A percentile compares a stretch with the other conserved stretches of the same genome.
phyloP scores from a whole-genome alignment of 1,284 basidiomycete genomes.

The Agroathelia rolfsii region DNA sequence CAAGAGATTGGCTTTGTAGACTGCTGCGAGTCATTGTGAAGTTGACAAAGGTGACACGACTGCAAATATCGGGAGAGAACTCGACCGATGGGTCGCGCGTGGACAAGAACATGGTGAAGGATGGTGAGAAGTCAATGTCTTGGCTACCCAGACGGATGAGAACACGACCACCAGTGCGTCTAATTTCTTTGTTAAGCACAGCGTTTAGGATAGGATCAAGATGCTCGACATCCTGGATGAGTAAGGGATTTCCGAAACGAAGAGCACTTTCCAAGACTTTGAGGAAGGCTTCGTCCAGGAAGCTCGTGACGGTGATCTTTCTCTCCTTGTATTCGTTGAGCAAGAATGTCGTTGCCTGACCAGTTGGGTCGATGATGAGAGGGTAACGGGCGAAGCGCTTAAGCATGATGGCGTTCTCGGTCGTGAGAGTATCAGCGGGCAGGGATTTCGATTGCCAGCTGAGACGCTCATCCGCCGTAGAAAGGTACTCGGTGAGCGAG shows the following conservation, averaged over 20 bases:
- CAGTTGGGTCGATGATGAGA: slow-evolving; percentile 96
- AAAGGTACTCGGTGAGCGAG: slow-evolving; percentile 91
- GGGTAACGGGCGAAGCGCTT: slow-evolving; percentile 98
- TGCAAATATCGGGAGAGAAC: slow-evolving; percentile 97
- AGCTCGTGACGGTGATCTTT: slow-evolving; percentile 97
- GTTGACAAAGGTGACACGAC: slow-evolving; percentile 98
- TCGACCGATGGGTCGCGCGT: slow-evolving; percentile 96
- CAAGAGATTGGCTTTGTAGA: slow-evolving; percentile 94
- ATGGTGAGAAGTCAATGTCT: slow-evolving; percentile 98
- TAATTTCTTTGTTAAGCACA: slow-evolving; percentile 94
- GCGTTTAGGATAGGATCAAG: slow-evolving; percentile 97
- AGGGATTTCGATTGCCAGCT: slow-evolving; percentile 94
- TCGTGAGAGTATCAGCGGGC: slow-evolving; percentile 91
- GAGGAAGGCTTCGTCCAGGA: slow-evolving; percentile 97
- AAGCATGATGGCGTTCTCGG: slow-evolving; percentile 98
- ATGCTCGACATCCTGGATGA: slow-evolving; percentile 97
- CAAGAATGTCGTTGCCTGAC: slow-evolving; percentile 94
- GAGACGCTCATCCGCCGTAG: slow-evolving; percentile 93
- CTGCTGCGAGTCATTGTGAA: slow-evolving; percentile 99
- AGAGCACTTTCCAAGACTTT: slow-evolving; percentile 98
- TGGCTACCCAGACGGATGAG: slow-evolving; percentile 97
- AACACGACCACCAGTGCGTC: slow-evolving; percentile 92
- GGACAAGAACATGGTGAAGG: slow-evolving; percentile 98
- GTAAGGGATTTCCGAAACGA: slow-evolving; percentile 94
- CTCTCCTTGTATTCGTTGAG: slow-evolving; percentile 92